phyloP scores from a whole-genome alignment of 768 basidiomycete species.

The Nidularia pulvinata region DNA sequence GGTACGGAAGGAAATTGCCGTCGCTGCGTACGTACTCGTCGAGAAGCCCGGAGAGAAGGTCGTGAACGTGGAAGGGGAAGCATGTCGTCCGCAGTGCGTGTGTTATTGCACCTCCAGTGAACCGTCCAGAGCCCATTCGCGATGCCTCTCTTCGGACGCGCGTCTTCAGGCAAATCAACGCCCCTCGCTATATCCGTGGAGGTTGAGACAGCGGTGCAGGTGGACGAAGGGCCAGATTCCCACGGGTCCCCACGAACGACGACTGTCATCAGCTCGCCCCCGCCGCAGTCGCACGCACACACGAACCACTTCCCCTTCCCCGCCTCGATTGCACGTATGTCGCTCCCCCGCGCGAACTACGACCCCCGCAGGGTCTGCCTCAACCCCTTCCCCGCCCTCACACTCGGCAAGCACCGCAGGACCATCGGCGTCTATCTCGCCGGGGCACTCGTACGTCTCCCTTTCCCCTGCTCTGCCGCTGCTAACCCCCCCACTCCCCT shows the following conservation, averaged over 20 bases:
- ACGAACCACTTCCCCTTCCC: slow-evolving; percentile 9
- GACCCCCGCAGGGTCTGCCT: slow-evolving; percentile 89
- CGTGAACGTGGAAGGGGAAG: no score
- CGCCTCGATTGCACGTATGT: slow-evolving; percentile 34
- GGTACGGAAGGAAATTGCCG: no score
- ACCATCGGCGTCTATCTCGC: slow-evolving; percentile 89
- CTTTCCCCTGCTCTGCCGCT: background rate
- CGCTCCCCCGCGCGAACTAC: slow-evolving; percentile 70
- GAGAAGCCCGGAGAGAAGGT: no score
- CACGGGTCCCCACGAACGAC: background rate
- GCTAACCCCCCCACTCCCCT: slow-evolving; percentile 4
- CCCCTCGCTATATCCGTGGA: no score
- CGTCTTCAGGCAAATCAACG: no score
- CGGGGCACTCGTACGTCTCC: slow-evolving; percentile 79
- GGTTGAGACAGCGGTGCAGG: background rate
- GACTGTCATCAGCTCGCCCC: background rate
- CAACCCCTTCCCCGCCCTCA: slow-evolving; percentile 81
- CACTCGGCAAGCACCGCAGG: slow-evolving; percentile 75
- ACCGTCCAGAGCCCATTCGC: no score
- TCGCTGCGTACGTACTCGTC: no score
- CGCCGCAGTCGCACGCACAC: slow-evolving; percentile 8
- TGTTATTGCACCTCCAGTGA: no score
- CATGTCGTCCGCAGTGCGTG: no score
- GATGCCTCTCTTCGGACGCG: no score
- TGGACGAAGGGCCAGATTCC: background rate